These are phyloP conservation scores for Inonotus obliquus DNA, from an alignment of 1,284 basidiomycete species.

Conservation along the genomic window DNA sequence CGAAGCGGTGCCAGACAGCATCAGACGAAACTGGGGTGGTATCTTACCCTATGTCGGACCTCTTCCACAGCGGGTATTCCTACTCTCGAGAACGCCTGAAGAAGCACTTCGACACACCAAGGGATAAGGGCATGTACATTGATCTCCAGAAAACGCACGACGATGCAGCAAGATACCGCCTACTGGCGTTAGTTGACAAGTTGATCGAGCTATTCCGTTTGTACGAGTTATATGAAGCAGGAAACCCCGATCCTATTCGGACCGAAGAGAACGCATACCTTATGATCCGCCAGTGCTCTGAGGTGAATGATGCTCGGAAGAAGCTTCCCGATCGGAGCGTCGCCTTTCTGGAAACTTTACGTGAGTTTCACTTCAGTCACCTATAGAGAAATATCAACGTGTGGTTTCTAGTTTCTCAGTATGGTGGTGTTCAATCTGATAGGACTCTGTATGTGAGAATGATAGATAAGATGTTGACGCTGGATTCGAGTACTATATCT, in stretches of 20 bases:
- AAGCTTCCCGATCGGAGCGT: neutral
- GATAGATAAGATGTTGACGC: neutral
- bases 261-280: neutral
- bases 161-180: neutral
- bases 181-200: neutral
- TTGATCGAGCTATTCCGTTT: neutral
- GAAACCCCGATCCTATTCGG: neutral
- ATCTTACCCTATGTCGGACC: neutral
- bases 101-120: neutral
- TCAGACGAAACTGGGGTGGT: neutral
- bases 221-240: neutral
- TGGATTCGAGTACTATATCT: neutral
- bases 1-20: neutral
- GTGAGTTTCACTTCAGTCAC: neutral
- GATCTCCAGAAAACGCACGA: neutral
- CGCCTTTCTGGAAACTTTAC: neutral
- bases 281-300: neutral
- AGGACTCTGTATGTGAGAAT: neutral
- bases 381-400: neutral
- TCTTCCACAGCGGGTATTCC: neutral
- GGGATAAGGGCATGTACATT: neutral
- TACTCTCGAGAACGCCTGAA: neutral
- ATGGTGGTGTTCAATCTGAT: neutral
- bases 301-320: neutral
- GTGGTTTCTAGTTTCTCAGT: neutral